Base-by-base conservation (phyloP, 2,329 filamentous ascomycete genomes). In the Apiospora koreana region DNA sequence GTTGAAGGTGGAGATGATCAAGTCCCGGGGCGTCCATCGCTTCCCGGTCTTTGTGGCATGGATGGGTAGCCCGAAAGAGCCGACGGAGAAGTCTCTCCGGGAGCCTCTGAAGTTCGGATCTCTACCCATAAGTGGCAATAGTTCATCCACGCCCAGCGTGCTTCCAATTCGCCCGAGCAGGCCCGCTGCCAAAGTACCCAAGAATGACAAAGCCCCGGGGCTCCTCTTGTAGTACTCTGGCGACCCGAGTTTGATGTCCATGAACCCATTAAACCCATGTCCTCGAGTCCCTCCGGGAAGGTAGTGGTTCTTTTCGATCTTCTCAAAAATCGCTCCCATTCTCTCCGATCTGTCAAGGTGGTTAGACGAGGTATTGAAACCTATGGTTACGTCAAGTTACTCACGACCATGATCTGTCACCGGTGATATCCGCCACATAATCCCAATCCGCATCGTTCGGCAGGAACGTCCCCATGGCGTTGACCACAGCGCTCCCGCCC, bases 11-110 rank as follows among this genome's bases (percentile, higher is more conserved):
- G 66, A 42, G 31, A 84, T 41, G 68, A 85, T 87, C 76, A 82
- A 84, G 69, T 88, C 87, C 75, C 81, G 86, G 50, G 86, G 81
- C 69, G 85, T 87, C 43, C 79, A 75, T 38, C 74, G 72, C 16
- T 46, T 35, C n/a, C 31, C 18, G 70, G 67, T 45, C 46, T 69
- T 14, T 12, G 71, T 71, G 23, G 71, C 71, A 66, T 75, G 73
- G 16, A 65, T 65, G 28, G 73, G 73, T n/a, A 75, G 28, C 6
- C 73, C 73, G 54, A 71, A 74, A 28, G 72, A 68, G 16, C 72
- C 73, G 0, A 68, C 68, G 1, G 71, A 70, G 4, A 71, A 71
- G 46, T 74, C 73, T 10, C 73, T 65, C 25, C 68, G 45, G n/a
- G 70, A n/a, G 16, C 65, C 68, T 5, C 69, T 68, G 23, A 67